These are phyloP conservation scores for Nothopassalora personata DNA, from an alignment of 2,329 filamentous ascomycete genomes.

Conservation along the genomic window DNA sequence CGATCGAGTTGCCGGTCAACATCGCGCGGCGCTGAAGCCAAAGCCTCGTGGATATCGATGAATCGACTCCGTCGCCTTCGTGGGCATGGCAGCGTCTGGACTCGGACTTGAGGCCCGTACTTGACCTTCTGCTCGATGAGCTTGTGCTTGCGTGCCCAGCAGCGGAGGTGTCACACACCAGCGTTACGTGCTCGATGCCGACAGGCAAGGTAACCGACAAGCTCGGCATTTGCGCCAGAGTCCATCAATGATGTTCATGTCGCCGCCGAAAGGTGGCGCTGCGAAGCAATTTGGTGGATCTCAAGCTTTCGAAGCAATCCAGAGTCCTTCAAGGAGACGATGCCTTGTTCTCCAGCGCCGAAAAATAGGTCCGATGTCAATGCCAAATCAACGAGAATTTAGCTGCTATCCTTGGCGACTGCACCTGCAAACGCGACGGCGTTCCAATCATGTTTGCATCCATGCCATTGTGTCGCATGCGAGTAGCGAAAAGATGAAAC, in stretches of 20 bases:
- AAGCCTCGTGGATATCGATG: background rate
- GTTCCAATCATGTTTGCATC: slow-evolving; percentile 6
- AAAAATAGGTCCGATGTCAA: slow-evolving; percentile 1
- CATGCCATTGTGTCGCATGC: slow-evolving; percentile 11
- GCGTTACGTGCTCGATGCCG: background rate
- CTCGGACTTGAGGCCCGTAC: background rate
- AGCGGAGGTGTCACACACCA: background rate
- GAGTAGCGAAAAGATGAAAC: slow-evolving; percentile 7
- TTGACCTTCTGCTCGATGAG: background rate
- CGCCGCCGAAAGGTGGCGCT: background rate
- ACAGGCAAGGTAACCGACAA: background rate
- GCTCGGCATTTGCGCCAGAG: background rate
- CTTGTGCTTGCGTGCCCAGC: background rate
- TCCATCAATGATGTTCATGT: background rate
- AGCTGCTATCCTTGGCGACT: slow-evolving; percentile 3
- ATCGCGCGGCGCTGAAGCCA: background rate
- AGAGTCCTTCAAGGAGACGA: slow-evolving; percentile 6
- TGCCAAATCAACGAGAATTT: background rate
- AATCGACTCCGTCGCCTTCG: background rate
- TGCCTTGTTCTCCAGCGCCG: slow-evolving; percentile 2
- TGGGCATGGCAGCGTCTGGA: background rate
- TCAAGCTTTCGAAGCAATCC: slow-evolving; percentile 3
- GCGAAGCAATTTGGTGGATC: background rate
- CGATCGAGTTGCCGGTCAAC: background rate
- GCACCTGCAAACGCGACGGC: slow-evolving; percentile 5